Evolutionary conservation across 192 early-diverging fungal species (phyloP).

Genomic region (Entomortierella lignicola): DNA sequence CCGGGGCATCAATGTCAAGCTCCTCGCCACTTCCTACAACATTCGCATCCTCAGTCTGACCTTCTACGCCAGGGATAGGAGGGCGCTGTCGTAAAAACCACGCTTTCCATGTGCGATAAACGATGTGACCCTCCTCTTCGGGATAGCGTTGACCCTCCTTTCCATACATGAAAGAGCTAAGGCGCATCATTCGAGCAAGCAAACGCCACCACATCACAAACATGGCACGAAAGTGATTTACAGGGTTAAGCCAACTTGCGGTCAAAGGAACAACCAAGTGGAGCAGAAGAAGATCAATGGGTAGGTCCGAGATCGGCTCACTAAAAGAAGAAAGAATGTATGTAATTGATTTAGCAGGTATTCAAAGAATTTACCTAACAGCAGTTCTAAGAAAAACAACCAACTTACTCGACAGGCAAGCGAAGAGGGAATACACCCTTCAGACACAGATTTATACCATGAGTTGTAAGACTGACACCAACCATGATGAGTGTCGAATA

Average conservation of each 20-base stretch:
- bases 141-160: conserved; percentile 64
- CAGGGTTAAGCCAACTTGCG: conserved; percentile 70
- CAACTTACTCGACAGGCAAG: conserved; percentile 72
- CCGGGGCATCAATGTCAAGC: conserved; percentile 51
- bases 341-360: too few species aligned
- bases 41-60: conserved; percentile 52
- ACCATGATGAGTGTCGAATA: conserved; percentile 82
- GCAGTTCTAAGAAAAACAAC: not conserved
- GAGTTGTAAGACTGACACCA: conserved; percentile 74
- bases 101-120: conserved; percentile 62
- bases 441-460: conserved; percentile 35
- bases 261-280: conserved; percentile 80
- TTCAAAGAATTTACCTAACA: not conserved
- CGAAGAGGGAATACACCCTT: conserved; percentile 70
- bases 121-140: conserved; percentile 81
- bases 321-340: conserved; percentile 43
- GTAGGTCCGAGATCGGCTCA: conserved; percentile 79
- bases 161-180: conserved; percentile 86
- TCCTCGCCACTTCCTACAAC: conserved; percentile 45
- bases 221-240: conserved; percentile 62
- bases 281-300: conserved; percentile 78
- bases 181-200: conserved; percentile 70
- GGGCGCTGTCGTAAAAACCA: conserved; percentile 63
- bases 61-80: conserved; percentile 63
- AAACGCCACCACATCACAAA: conserved; percentile 81